Conservation (phyloP, 2,329 filamentous ascomycete genomes). For the Bimuria novae-zelandiae region DNA sequence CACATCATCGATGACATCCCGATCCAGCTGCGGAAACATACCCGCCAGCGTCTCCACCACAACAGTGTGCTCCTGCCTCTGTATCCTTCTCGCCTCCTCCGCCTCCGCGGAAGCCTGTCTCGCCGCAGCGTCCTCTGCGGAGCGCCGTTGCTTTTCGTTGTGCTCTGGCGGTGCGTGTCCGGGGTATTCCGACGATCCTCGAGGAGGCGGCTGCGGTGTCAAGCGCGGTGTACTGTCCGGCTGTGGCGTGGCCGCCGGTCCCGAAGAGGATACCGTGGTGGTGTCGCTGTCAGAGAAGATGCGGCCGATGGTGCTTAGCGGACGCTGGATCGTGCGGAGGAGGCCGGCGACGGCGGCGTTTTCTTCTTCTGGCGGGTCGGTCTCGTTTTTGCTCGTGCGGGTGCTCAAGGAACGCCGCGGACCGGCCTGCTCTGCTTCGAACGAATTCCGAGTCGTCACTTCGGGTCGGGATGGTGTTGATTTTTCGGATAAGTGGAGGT, state of each 20-base stretch:
- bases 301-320: constrained; percentile 86
- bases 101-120: constrained; percentile 88
- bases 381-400: constrained; percentile 43
- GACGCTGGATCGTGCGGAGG: constrained; percentile 86
- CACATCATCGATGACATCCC: constrained; percentile 94
- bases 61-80: constrained; percentile 82
- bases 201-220: constrained; percentile 53
- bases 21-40: constrained; percentile 96
- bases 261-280: constrained; percentile 23
- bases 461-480: constrained; percentile 59
- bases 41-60: constrained; percentile 91
- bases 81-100: constrained; percentile 82
- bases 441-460: constrained; percentile 63
- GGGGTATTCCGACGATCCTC: constrained; percentile 43
- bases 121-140: constrained; percentile 75
- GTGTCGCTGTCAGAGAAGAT: constrained; percentile 80
- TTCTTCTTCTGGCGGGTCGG: constrained; percentile 63
- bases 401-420: constrained; percentile 62
- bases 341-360: constrained; percentile 82
- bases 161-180: constrained; percentile 19
- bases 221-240: constrained; percentile 56
- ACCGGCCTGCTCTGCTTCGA: constrained; percentile 63
- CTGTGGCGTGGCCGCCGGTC: constrained; percentile 52
- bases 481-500: constrained; percentile 53
- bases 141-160: constrained; percentile 23